These are phyloP conservation scores for Leptomonas pyrrhocoris DNA, from an alignment of 208 protist species.

Conservation along the genomic window DNA sequence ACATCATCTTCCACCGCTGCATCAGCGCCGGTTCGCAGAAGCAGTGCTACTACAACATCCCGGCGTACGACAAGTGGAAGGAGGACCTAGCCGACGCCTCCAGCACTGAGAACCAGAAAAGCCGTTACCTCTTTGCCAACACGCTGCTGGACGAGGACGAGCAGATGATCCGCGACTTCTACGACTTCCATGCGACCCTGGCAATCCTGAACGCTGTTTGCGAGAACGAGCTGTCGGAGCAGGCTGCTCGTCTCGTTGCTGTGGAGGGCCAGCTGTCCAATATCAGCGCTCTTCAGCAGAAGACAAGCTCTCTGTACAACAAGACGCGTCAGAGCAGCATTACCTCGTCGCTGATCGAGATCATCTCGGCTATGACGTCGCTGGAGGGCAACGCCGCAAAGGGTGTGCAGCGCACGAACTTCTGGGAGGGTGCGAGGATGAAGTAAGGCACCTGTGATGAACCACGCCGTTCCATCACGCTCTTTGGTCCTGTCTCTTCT, in stretches of 20 bases:
- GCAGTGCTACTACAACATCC: conserved; percentile 85
- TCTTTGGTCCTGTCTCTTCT: too few species aligned
- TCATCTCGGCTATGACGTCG: conserved; percentile 91
- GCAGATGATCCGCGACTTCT: conserved; percentile 87
- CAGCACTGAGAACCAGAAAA: conserved; percentile 87
- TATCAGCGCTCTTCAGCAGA: conserved; percentile 79
- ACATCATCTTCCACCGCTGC: conserved; percentile 89
- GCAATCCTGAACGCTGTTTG: conserved; percentile 83
- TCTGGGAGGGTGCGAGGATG: conserved; percentile 75
- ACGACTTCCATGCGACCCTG: conserved; percentile 88
- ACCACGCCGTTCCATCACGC: too few species aligned
- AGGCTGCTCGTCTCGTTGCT: conserved; percentile 86
- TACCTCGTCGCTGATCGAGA: conserved; percentile 89
- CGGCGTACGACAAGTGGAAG: conserved; percentile 81
- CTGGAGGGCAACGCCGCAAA: conserved; percentile 83
- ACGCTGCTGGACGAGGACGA: conserved; percentile 86
- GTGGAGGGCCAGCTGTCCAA: conserved; percentile 92
- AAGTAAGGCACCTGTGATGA: conserved; percentile 36
- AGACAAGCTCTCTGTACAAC: conserved; percentile 91
- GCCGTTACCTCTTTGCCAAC: conserved; percentile 88
- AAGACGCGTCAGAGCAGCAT: conserved; percentile 91
- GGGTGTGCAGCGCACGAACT: conserved; percentile 80
- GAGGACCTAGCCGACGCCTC: conserved; percentile 72
- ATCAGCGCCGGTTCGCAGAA: conserved; percentile 80
- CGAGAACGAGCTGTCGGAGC: conserved; percentile 93